Conservation (phyloP, 176 grass and related monocot genomes). For the bread wheat (Triticum aestivum) region DNA sequence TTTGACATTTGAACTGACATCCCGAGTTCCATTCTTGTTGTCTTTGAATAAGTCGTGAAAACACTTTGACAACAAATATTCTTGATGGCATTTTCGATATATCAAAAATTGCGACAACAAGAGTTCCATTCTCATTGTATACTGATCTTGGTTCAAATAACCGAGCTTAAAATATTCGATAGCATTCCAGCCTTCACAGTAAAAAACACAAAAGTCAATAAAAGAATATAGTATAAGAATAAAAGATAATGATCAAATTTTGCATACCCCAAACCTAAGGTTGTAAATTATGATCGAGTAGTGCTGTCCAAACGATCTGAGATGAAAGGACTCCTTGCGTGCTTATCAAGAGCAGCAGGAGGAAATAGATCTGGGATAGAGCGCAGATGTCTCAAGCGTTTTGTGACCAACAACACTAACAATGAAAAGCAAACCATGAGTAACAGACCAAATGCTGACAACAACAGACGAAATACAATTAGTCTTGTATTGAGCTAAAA, state of each 20-base stretch:
- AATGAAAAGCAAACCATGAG: not conserved
- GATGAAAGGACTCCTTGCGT: not conserved
- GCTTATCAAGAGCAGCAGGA: not conserved
- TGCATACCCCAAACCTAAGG: not conserved
- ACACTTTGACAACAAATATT: not conserved
- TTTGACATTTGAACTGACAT: not conserved
- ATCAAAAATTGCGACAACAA: not conserved
- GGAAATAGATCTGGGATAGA: not conserved
- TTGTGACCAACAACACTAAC: not conserved
- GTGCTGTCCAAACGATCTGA: not conserved
- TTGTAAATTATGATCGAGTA: not conserved
- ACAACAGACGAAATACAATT: not conserved
- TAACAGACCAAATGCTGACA: not conserved
- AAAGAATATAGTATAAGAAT: too few species aligned
- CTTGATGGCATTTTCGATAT: not conserved
- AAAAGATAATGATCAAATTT: not conserved
- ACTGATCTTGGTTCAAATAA: constrained; percentile 16
- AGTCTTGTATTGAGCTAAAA: too few species aligned
- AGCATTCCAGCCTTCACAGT: not conserved
- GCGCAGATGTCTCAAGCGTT: not conserved
- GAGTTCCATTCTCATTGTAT: not conserved
- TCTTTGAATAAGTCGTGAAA: not conserved
- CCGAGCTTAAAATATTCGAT: not conserved
- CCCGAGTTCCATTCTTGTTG: not conserved
- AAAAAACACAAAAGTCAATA: not conserved